Conservation (phyloP, 768 basidiomycete species). For the Podaxis rugospora region DNA sequence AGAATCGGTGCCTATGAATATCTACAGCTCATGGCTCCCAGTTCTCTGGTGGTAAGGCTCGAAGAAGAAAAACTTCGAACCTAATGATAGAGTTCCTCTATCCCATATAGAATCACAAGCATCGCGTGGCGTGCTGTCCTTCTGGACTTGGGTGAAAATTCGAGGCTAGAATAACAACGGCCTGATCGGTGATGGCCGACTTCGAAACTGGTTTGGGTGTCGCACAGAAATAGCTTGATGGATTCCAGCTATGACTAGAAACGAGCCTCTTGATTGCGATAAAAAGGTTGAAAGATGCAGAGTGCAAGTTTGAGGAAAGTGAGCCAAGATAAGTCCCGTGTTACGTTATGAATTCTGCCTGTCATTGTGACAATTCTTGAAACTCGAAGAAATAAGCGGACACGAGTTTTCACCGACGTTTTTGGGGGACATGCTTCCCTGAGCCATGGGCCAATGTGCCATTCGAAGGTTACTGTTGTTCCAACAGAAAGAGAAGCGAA, state of each 20-base stretch:
- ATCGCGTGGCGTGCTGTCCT: neutral
- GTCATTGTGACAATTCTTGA: neutral
- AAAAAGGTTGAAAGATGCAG: neutral
- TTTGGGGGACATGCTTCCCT: neutral
- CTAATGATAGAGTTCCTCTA: neutral
- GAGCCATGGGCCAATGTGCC: neutral
- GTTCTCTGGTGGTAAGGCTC: neutral
- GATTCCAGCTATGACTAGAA: neutral
- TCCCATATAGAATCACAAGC: neutral
- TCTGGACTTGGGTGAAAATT: neutral
- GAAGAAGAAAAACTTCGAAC: neutral
- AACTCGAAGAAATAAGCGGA: neutral
- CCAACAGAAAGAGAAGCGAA: slow-evolving; percentile 1
- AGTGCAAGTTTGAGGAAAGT: neutral
- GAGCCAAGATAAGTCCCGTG: neutral
- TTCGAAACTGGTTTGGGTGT: neutral
- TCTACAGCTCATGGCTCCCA: neutral
- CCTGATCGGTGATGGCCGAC: neutral
- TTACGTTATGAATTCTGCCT: neutral
- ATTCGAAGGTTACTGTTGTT: neutral
- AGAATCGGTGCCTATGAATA: neutral
- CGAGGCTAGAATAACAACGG: neutral
- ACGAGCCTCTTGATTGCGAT: neutral
- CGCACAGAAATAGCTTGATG: neutral
- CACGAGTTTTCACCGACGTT: neutral